Conservation (phyloP, 495 filamentous ascomycete genomes). For the Monascus purpureus region DNA sequence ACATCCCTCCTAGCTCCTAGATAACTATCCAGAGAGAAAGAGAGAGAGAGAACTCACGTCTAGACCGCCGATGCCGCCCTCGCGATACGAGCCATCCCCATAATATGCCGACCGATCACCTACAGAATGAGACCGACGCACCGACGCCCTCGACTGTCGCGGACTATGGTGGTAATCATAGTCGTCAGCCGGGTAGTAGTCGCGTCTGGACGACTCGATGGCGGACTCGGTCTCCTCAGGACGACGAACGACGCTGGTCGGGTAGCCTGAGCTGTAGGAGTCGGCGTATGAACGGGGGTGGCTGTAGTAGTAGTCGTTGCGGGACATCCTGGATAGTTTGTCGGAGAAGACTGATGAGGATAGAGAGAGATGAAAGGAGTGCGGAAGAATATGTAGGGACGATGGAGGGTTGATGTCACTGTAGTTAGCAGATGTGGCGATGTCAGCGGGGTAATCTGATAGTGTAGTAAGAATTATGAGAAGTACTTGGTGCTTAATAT, state of each 20-base stretch:
- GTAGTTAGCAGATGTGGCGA: no score
- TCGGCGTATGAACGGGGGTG: constrained; percentile 19
- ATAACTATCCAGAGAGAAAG: background rate
- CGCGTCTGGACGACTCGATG: constrained; percentile 52
- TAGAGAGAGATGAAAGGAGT: constrained; percentile 1
- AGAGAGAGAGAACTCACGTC: constrained; percentile 18
- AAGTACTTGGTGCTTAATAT: no score
- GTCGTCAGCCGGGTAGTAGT: constrained; percentile 44
- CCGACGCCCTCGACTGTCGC: constrained; percentile 9
- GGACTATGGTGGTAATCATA: constrained; percentile 38
- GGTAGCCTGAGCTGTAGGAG: constrained; percentile 14
- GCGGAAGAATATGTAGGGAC: constrained; percentile 1
- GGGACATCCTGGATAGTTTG: constrained; percentile 14
- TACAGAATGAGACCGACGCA: constrained; percentile 30
- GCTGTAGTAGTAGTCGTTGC: constrained; percentile 25
- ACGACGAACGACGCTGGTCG: constrained; percentile 38
- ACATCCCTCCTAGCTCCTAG: background rate
- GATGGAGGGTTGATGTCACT: no score
- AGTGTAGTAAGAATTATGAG: no score
- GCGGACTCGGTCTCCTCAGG: constrained; percentile 42
- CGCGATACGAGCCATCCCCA: constrained; percentile 42
- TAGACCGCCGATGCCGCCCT: constrained; percentile 38
- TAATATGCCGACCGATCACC: constrained; percentile 30
- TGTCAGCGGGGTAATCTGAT: no score
- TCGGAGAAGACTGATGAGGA: no score